Base-by-base conservation (phyloP, 768 basidiomycete genomes). In the Ramaria rubella region DNA sequence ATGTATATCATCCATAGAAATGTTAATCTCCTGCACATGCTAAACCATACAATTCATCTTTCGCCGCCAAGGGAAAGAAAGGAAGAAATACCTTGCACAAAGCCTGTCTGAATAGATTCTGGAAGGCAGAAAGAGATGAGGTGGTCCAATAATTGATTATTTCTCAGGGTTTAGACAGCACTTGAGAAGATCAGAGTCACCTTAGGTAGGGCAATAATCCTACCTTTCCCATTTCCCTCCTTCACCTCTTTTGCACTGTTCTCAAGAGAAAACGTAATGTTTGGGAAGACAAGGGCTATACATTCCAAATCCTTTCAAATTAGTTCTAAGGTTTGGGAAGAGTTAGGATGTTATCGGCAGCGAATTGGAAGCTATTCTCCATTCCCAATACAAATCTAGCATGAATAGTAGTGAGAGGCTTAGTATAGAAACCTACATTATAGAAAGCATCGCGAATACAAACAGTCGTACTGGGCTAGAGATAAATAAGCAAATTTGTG, bases 361-460 rank as follows among this genome's bases (percentile, higher is more conserved):
- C 91, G 85, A 59, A 94, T 81, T 31, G 91, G 91, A 42, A 93
- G 79, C 91, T 93, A 62, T 3, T 19, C 29, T 21, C 33, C 15
- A 40, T 33, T 23, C 15, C 19, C 9, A 46, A 52, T 30, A 46
- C 24, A 45, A 61, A 26, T n/a, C n/a, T n/a, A n/a, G n/a, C n/a
- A n/a, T n/a, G n/a, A n/a, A n/a, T n/a, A n/a, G n/a, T n/a, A n/a
- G n/a, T n/a, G n/a, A n/a, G n/a, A n/a, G n/a, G n/a, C n/a, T n/a
- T n/a, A n/a, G n/a, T n/a, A n/a, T n/a, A n/a, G n/a, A n/a, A n/a
- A n/a, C n/a, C n/a, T 17, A 92, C 92, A 65, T 90, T 93, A 66
- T 87, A 89, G 67, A 96, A 99, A 2, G 90, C 85, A 68, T 97
- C 95, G 21, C 90, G 83, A 43, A 96, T 75, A 62, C 81, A 84